These are phyloP conservation scores for Entonaema liquescens DNA, from an alignment of 495 filamentous ascomycete species.

Conservation along the genomic window DNA sequence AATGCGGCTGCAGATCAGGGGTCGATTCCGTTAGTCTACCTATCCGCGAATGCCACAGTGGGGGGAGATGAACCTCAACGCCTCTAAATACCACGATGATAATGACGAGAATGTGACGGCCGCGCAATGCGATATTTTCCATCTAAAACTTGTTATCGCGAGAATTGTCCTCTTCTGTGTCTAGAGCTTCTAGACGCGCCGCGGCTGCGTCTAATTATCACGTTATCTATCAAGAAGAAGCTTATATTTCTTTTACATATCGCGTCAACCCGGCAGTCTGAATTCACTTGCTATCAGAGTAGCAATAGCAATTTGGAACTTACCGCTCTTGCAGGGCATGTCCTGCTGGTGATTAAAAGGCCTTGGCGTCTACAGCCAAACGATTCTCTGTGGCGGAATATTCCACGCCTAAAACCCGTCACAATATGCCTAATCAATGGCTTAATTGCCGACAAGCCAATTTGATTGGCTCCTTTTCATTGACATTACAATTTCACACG, in stretches of 20 bases:
- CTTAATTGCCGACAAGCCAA: slow-evolving; percentile 28
- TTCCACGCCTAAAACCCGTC: slow-evolving; percentile 38
- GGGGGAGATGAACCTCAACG: slow-evolving; percentile 7
- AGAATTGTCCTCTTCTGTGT: slow-evolving; percentile 10
- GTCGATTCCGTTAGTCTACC: slow-evolving; percentile 22
- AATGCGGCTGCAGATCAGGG: slow-evolving; percentile 30
- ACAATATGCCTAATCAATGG: slow-evolving; percentile 38
- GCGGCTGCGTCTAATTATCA: slow-evolving; percentile 26
- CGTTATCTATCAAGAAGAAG: slow-evolving; percentile 16
- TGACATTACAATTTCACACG: slow-evolving; percentile 9
- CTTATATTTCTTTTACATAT: slow-evolving; percentile 17
- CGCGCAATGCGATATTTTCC: slow-evolving; percentile 2
- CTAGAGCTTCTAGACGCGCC: slow-evolving; percentile 41
- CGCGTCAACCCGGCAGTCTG: slow-evolving; percentile 15
- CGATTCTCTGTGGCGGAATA: slow-evolving; percentile 25
- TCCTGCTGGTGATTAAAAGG: slow-evolving; percentile 28
- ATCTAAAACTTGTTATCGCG: slow-evolving; percentile 3
- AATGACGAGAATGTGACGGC: slow-evolving; percentile 15
- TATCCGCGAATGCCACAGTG: not conserved
- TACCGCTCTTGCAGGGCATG: slow-evolving; percentile 26
- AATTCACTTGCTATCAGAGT: not conserved
- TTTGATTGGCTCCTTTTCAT: slow-evolving; percentile 22
- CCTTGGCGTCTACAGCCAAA: slow-evolving; percentile 33
- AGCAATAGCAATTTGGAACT: slow-evolving; percentile 16
- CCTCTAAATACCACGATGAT: slow-evolving; percentile 16